Conservation (phyloP, 2,329 filamentous ascomycete genomes). For the Penicillium sp. region DNA sequence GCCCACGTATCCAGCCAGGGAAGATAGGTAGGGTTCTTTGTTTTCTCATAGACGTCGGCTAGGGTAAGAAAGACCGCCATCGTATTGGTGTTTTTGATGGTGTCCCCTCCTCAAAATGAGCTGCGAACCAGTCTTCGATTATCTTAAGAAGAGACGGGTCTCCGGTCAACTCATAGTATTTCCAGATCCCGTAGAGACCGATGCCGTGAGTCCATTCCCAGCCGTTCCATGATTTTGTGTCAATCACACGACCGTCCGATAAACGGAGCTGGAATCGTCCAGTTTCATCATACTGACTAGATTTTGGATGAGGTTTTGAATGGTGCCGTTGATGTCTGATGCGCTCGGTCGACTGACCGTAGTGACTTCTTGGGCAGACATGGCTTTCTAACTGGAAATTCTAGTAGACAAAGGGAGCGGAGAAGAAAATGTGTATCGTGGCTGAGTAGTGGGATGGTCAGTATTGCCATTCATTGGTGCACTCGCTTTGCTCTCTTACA, state of each 20-base stretch:
- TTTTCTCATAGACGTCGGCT: conserved; percentile 77
- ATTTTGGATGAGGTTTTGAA: conserved; percentile 72
- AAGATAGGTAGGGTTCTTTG: conserved; percentile 69
- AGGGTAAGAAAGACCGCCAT: conserved; percentile 80
- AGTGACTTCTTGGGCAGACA: not conserved
- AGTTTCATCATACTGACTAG: conserved; percentile 79
- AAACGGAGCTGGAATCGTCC: conserved; percentile 75
- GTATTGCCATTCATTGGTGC: not conserved
- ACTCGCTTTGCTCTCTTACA: not conserved
- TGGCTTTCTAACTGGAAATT: not conserved
- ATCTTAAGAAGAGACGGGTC: conserved; percentile 65
- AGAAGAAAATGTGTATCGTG: not conserved
- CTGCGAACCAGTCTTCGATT: conserved; percentile 75
- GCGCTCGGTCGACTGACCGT: conserved; percentile 25
- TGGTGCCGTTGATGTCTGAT: conserved; percentile 58
- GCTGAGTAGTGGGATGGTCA: not conserved
- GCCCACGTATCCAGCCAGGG: conserved; percentile 82
- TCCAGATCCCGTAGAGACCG: conserved; percentile 82
- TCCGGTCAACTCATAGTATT: conserved; percentile 76
- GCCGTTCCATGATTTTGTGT: conserved; percentile 77
- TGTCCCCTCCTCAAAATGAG: conserved; percentile 70
- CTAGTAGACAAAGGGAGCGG: not conserved
- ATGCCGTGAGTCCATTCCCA: conserved; percentile 87
- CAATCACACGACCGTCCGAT: conserved; percentile 75
- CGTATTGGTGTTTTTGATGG: conserved; percentile 85